phyloP scores from a whole-genome alignment of 31 red algal species.

The Endocladia muricata region DNA sequence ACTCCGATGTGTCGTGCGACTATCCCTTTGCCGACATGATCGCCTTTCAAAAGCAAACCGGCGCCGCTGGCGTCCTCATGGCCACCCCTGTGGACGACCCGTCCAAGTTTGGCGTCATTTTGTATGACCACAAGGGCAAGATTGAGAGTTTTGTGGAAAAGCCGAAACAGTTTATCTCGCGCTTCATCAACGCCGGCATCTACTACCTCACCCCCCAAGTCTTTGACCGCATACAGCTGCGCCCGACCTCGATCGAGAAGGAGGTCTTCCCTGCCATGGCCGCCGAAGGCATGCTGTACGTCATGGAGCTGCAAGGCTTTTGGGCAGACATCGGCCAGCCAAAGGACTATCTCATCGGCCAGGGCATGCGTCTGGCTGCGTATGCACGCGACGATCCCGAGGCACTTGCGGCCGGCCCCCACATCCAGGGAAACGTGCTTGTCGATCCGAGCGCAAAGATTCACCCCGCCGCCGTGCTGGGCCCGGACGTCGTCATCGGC shows the following conservation, averaged over 20 bases:
- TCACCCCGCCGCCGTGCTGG: slow-evolving; percentile 65
- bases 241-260: slow-evolving; percentile 95
- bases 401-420: slow-evolving; percentile 45
- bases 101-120: slow-evolving; percentile 94
- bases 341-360: slow-evolving; percentile 87
- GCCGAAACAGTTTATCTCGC: slow-evolving; percentile 84
- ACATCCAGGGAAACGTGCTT: slow-evolving; percentile 82
- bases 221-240: slow-evolving; percentile 77
- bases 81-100: slow-evolving; percentile 94
- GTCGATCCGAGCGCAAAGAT: slow-evolving; percentile 75
- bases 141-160: slow-evolving; percentile 97
- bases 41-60: slow-evolving; percentile 77
- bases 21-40: slow-evolving; percentile 94
- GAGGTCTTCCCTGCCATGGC: slow-evolving; percentile 96
- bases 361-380: slow-evolving; percentile 55
- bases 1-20: slow-evolving; percentile 91
- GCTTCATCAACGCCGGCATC: slow-evolving; percentile 95
- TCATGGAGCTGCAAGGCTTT: slow-evolving; percentile 86
- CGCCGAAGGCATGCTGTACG: slow-evolving; percentile 76
- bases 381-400: slow-evolving; percentile 30
- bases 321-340: slow-evolving; percentile 98
- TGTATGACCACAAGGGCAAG: slow-evolving; percentile 84
- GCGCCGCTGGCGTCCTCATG: slow-evolving; percentile 79
- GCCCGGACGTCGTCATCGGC: slow-evolving; percentile 94
- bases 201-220: slow-evolving; percentile 88